Base-by-base conservation (phyloP, 306 rosid genomes). In the Quercus bicolor region DNA sequence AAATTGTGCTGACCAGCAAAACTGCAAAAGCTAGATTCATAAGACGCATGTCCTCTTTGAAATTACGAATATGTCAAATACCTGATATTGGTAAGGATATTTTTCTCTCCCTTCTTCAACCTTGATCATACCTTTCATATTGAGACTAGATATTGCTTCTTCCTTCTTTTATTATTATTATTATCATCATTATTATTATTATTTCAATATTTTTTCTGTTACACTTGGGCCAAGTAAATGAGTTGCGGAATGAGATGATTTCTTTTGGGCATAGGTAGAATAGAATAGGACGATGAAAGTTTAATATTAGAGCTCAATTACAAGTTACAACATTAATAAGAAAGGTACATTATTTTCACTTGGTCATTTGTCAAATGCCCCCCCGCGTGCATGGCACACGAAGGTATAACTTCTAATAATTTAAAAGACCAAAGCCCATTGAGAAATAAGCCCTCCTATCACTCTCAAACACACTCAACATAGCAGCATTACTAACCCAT, bases 401-500 rank as follows among this genome's bases (percentile, higher is more conserved):
- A 64, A 13, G 70, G 45, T 16, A 45, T 37, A 31, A 28, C 10
- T 64, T 64, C 6, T 33, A 66, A 19, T 21, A 66, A 14, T 79
- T 64, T 71, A 73, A 45, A 62, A 24, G 2, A 75, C 52, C 70
- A 56, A 65, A 82, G 53, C 83, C 78, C 76, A 69, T 12, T 28
- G 77, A 77, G 69, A 82, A 75, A 83, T 79, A 73, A 70, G 28
- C 80, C 78, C 74, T 40, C 45, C 45, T 8, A 40, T 8, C 45
- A 34, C 84, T 74, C 71, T 75, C 56, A 69, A 56, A 79, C 80
- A 59, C 72, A 79, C 78, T 54, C 72, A 40, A 40, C 65, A 54
- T 21, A 31, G 78, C 80, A 65, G n/a, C 59, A 24, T 20, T 51
- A 66, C 78, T 86, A 88, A 37, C 95, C 95, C 95, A 88, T 88